A percentile compares a stretch with the other conserved stretches of the same genome.
Evolutionary conservation across 805 yeast species (phyloP).

Genomic region (Monosporozyma siamensis): DNA sequence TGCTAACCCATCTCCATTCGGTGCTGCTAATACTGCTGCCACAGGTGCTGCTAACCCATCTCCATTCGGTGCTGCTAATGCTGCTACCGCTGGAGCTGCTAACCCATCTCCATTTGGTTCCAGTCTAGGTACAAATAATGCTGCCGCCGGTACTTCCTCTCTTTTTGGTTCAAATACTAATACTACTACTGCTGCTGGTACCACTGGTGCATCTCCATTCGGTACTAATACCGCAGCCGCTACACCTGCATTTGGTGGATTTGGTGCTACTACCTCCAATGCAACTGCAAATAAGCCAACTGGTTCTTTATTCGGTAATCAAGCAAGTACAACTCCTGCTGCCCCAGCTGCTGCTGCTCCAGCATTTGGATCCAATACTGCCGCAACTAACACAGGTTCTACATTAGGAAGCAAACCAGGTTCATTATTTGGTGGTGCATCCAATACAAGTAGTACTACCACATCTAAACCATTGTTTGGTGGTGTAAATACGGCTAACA

Average conservation of each 20-base stretch:
- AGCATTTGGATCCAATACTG: slow-evolving; percentile 1
- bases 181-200: slow-evolving; percentile 3
- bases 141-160: too few species aligned
- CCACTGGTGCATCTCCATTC: slow-evolving; percentile 2
- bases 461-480: background rate
- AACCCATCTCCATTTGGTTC: slow-evolving; percentile 1
- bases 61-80: background rate
- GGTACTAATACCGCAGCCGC: background rate
- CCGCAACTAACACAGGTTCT: background rate
- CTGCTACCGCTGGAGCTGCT: too few species aligned
- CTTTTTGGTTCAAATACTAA: background rate
- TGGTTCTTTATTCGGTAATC: too few species aligned
- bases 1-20: slow-evolving; percentile 1
- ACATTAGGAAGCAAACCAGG: background rate
- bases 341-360: background rate
- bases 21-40: background rate
- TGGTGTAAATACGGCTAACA: background rate
- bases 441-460: background rate
- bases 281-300: background rate
- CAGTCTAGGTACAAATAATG: too few species aligned
- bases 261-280: slow-evolving; percentile 3
- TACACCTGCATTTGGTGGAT: slow-evolving; percentile 3
- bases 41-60: slow-evolving; percentile 1
- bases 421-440: slow-evolving; percentile 1
- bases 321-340: background rate